Percentiles rank a stretch among this genome's conserved stretches.
phyloP scores from a whole-genome alignment of 345 rosid genomes.

The Aquilaria sinensis region DNA sequence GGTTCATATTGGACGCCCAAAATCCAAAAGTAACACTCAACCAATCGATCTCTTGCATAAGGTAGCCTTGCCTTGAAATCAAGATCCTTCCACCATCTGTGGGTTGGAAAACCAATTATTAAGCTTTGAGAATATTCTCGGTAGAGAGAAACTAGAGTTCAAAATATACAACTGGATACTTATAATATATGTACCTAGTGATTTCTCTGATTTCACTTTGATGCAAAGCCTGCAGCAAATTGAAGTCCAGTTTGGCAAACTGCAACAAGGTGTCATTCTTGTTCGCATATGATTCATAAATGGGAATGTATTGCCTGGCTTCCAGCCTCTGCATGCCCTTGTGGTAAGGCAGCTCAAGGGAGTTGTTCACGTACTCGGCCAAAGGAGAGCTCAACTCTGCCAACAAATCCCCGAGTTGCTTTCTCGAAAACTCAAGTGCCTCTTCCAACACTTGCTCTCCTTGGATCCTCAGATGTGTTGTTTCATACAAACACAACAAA shows the following conservation, averaged over 20 bases:
- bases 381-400: not conserved
- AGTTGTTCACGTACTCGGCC: slow-evolving; percentile 5
- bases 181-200: slow-evolving; percentile 1
- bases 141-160: too few relatives aligned
- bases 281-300: slow-evolving; percentile 16
- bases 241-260: too few relatives aligned
- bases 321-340: slow-evolving; percentile 13
- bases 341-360: slow-evolving; percentile 14
- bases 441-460: too few relatives aligned
- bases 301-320: slow-evolving; percentile 13
- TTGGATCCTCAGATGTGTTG: too few relatives aligned
- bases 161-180: not conserved
- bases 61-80: slow-evolving; percentile 10
- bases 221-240: slow-evolving; percentile 3
- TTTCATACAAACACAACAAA: too few relatives aligned
- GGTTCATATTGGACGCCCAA: slow-evolving; percentile 18
- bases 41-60: not conserved
- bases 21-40: slow-evolving; percentile 12
- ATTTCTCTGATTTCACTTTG: slow-evolving; percentile 15
- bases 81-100: slow-evolving; percentile 22
- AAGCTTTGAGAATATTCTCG: not conserved
- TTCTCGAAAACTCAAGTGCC: not conserved
- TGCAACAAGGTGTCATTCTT: slow-evolving; percentile 19
- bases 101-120: not conserved
- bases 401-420: not conserved